Evolutionary conservation across 345 rosid genomes (phyloP).

Genomic region (Psidium friedrichsthalianum): DNA sequence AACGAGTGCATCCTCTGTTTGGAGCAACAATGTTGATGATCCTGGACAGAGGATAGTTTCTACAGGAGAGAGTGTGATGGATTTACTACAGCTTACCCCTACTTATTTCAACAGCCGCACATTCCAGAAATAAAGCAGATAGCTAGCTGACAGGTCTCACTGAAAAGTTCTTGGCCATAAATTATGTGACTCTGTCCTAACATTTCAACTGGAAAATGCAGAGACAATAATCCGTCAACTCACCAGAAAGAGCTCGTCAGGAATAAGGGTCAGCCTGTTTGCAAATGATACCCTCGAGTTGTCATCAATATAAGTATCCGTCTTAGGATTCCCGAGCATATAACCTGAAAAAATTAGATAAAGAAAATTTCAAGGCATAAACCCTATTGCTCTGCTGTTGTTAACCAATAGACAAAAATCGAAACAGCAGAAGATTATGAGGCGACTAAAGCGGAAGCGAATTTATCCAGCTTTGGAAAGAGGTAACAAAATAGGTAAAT

Average conservation of each 20-base stretch:
- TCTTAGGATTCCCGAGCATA: conserved; percentile 6
- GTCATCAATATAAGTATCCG: conserved; percentile 1
- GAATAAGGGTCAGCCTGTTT: conserved; percentile 5
- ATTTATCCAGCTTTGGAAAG: not conserved
- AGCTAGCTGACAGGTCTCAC: not conserved
- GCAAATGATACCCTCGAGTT: conserved; percentile 4
- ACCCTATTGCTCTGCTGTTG: not conserved
- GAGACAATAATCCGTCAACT: not conserved
- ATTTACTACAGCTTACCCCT: not conserved
- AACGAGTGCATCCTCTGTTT: not conserved
- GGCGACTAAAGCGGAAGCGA: not conserved
- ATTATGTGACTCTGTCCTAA: not conserved
- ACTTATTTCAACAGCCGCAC: not conserved
- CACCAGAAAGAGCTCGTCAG: conserved; percentile 5
- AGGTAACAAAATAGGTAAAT: not conserved
- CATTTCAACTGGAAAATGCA: not conserved
- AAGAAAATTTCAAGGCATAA: not conserved
- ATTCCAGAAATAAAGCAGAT: not conserved
- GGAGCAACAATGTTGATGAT: not conserved
- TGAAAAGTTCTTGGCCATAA: not conserved
- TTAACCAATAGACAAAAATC: not conserved
- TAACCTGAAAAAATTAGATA: not conserved
- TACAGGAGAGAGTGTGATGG: not conserved
- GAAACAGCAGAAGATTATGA: not conserved
- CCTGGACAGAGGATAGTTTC: not conserved